Base-by-base conservation (phyloP, 2,329 filamentous ascomycete genomes). In the Aspergillus brunneoviolaceus region DNA sequence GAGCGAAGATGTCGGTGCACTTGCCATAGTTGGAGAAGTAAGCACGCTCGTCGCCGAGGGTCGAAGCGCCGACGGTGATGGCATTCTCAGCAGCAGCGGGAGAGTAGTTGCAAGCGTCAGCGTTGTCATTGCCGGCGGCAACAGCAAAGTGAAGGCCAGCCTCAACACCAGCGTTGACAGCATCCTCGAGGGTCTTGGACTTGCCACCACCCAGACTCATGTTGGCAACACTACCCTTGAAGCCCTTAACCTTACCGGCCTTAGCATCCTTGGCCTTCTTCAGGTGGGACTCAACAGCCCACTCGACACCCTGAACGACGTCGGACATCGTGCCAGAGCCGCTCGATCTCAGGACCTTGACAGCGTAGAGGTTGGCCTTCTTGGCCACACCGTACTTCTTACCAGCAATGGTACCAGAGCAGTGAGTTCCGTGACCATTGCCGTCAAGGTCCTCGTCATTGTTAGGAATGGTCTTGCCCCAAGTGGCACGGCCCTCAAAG, bases 21-120 rank as follows among this genome's bases (percentile, higher is more conserved):
- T 94, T 95, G 79, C 95, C 95, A 80, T 89, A 98, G 90, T 99
- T 99, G 87, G 96, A 99, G 88, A 99, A 99, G 87, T 98, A 99
- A 67, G 95, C 95, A 81, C 95, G 94, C 84, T 92, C 91, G 76
- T 99, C 95, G 73, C 89, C 87, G 62, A 99, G 87, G 69, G 91
- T 95, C 50, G 92, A 96, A 68, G 95, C 95, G 80, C 94, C 96
- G 65, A 99, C 95, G 60, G 95, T 99, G 77, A 99, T 87, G 68
- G 95, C 93, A 74, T 96, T 92, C 72, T 87, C 84, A 70, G 96
- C 92, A 65, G 94, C 91, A 72, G 95, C 96, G 62, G 95, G 95
- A 47, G 95, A 99, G 87, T 98, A 99, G 84, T 95, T 96, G 89
- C 95, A 99, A 60, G 96, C 95, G 80, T 99, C 93, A 66, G 94